Conservation (phyloP, 2,329 filamentous ascomycete genomes). For the Myriosclerotinia scirpicola region DNA sequence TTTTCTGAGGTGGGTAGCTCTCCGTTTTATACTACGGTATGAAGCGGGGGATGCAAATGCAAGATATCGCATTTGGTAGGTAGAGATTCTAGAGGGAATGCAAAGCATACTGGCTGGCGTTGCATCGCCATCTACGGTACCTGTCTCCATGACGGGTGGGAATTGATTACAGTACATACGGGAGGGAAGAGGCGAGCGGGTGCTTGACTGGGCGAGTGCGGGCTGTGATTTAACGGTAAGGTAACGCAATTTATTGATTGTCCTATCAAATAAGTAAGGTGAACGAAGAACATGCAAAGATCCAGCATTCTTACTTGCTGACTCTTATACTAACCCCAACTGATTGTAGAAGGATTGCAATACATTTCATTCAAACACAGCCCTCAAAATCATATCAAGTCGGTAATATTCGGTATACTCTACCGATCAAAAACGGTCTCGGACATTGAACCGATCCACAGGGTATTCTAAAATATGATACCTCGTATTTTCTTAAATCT, state of each 20-base stretch:
- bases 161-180: background rate
- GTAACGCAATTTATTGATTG: background rate
- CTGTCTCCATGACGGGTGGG: conserved; percentile 1
- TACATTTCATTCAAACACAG: background rate
- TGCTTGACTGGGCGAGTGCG: conserved; percentile 1
- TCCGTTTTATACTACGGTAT: background rate
- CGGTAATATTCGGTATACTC: background rate
- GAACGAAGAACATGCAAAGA: background rate
- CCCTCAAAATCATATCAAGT: background rate
- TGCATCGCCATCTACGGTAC: conserved; percentile 1
- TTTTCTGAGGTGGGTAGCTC: background rate
- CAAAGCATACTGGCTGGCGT: background rate
- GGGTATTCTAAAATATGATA: conserved; percentile 6
- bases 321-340: background rate
- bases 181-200: conserved; percentile 20
- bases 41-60: background rate
- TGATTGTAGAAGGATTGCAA: background rate
- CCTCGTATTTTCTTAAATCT: conserved; percentile 6
- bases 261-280: background rate
- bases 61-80: background rate
- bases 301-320: background rate
- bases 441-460: conserved; percentile 11
- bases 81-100: background rate
- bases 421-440: background rate
- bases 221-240: background rate